Evolutionary conservation across 805 yeast species (phyloP).

Genomic region (Barnettozyma siamensis): DNA sequence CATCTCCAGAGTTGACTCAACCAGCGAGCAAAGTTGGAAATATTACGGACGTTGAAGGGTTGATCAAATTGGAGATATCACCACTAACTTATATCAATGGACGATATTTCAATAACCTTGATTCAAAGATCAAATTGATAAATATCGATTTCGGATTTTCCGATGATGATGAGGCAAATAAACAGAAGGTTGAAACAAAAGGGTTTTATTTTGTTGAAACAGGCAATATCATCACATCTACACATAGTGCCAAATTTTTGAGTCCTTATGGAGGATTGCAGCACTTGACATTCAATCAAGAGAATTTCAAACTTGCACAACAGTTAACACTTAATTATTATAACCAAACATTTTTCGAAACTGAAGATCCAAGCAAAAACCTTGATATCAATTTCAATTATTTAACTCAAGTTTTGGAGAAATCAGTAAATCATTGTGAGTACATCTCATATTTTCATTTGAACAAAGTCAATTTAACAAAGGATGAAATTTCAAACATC

Average conservation of each 20-base stretch:
- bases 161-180: conserved; percentile 44
- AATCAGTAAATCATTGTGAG: conserved; percentile 53
- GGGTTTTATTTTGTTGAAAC: conserved; percentile 64
- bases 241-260: conserved; percentile 59
- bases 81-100: conserved; percentile 17
- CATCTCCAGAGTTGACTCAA: conserved; percentile 5
- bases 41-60: conserved; percentile 30
- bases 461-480: conserved; percentile 49
- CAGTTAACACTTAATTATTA: conserved; percentile 37
- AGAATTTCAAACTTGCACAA: conserved; percentile 40
- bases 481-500: conserved; percentile 48
- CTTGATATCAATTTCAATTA: conserved; percentile 21
- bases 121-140: conserved; percentile 35
- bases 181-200: conserved; percentile 43
- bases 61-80: conserved; percentile 16
- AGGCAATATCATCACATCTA: conserved; percentile 55
- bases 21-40: conserved; percentile 22
- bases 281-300: conserved; percentile 37
- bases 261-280: conserved; percentile 61
- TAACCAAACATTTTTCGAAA: conserved; percentile 31
- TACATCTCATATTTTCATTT: conserved; percentile 63
- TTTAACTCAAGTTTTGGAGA: conserved; percentile 25
- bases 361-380: conserved; percentile 12
- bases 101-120: conserved; percentile 28
- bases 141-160: conserved; percentile 28